phyloP scores from a whole-genome alignment of 257 asterid genomes.

The Rehmannia glutinosa region DNA sequence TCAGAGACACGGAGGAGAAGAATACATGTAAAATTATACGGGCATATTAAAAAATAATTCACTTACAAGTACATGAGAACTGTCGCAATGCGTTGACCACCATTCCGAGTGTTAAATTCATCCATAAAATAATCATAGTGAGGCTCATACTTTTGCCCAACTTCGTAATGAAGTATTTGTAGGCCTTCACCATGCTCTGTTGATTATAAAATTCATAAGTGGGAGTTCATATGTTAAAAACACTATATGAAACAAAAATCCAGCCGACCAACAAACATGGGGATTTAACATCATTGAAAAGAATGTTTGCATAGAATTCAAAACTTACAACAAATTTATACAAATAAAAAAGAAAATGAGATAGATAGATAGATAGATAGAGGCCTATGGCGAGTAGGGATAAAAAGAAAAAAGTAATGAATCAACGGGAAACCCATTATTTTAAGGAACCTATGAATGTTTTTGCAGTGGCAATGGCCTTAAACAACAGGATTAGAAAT shows the following conservation, averaged over 20 bases:
- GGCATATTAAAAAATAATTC: slow-evolving; percentile 14
- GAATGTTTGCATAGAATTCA: too few relatives aligned
- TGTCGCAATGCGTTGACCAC: slow-evolving; percentile 97
- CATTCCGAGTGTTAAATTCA: slow-evolving; percentile 77
- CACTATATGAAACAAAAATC: neutral
- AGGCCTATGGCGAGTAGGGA: too few relatives aligned
- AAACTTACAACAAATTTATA: too few relatives aligned
- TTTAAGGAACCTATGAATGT: too few relatives aligned
- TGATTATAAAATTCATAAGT: slow-evolving; percentile 19
- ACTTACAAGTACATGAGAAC: slow-evolving; percentile 96
- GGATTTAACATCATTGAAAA: too few relatives aligned
- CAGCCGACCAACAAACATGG: neutral
- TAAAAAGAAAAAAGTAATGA: too few relatives aligned
- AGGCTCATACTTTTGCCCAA: slow-evolving; percentile 94
- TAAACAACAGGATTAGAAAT: too few relatives aligned
- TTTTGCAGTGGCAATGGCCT: too few relatives aligned
- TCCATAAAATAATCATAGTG: slow-evolving; percentile 92
- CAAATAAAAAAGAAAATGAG: too few relatives aligned
- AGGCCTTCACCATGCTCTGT: slow-evolving; percentile 98
- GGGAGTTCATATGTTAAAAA: slow-evolving; percentile 5
- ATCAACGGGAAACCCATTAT: too few relatives aligned
- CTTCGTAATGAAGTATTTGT: slow-evolving; percentile 94
- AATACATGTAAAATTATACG: neutral
- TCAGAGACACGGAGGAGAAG: slow-evolving; percentile 16
- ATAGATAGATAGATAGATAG: too few relatives aligned